phyloP scores from a whole-genome alignment of 2,329 filamentous ascomycete genomes.

The Pseudonectria buxi region DNA sequence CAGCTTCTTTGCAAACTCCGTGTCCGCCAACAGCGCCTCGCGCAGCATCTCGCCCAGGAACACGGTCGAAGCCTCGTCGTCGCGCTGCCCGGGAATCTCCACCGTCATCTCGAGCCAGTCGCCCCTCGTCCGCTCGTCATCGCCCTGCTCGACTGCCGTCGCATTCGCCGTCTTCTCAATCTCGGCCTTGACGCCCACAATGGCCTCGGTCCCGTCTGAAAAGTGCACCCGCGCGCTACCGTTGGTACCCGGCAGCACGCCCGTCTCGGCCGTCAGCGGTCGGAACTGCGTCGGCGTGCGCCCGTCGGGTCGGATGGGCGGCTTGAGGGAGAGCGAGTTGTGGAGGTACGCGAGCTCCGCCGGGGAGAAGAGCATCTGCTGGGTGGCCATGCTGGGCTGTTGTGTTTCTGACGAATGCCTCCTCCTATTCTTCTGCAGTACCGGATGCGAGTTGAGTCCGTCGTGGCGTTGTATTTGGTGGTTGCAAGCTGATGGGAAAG shows the following conservation, averaged over 20 bases:
- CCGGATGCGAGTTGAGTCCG: too few species aligned
- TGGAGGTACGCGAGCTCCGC: slow-evolving; percentile 96
- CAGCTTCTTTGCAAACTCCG: slow-evolving; percentile 61
- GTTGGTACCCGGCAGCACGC: slow-evolving; percentile 82
- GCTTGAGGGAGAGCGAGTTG: slow-evolving; percentile 70
- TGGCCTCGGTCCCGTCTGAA: slow-evolving; percentile 88
- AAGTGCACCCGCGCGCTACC: slow-evolving; percentile 92
- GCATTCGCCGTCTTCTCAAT: slow-evolving; percentile 62
- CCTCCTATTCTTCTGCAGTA: too few species aligned
- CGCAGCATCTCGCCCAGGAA: slow-evolving; percentile 83
- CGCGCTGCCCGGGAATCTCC: slow-evolving; percentile 83
- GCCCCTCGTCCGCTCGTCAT: slow-evolving; percentile 37
- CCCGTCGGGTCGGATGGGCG: slow-evolving; percentile 85
- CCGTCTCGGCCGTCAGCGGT: slow-evolving; percentile 81
- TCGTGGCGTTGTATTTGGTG: slow-evolving; percentile 2
- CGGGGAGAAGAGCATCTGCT: slow-evolving; percentile 75
- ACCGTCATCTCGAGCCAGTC: slow-evolving; percentile 88
- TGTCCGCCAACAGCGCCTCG: slow-evolving; percentile 74
- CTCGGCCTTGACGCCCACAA: slow-evolving; percentile 93
- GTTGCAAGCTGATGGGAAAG: slow-evolving; percentile 9
- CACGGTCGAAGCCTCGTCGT: slow-evolving; percentile 84
- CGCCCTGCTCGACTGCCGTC: slow-evolving; percentile 23
- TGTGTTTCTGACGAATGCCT: not conserved
- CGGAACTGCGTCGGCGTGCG: slow-evolving; percentile 81
- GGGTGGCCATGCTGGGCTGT: slow-evolving; percentile 51